Percentiles rank a stretch among this genome's conserved stretches.
These are phyloP conservation scores for Didymella lethalis DNA, from an alignment of 2,329 filamentous ascomycete species.

Conservation along the genomic window DNA sequence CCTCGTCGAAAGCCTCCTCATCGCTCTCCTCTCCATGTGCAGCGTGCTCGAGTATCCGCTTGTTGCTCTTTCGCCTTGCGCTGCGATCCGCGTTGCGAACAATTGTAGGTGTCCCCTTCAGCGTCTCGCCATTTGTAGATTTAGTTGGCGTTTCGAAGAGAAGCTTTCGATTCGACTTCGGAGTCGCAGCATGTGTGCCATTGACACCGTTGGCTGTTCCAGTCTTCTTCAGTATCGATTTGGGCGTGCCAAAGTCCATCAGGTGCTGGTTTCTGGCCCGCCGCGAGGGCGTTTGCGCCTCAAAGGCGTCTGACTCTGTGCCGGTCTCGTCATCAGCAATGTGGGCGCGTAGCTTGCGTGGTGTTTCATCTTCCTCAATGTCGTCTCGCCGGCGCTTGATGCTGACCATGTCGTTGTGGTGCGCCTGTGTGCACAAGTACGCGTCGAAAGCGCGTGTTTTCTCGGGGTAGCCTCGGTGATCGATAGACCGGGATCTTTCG, in stretches of 20 bases:
- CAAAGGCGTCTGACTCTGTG: conserved; percentile 29
- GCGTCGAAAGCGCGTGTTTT: conserved; percentile 21
- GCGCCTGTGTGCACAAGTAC: conserved; percentile 8
- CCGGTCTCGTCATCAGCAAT: conserved; percentile 24
- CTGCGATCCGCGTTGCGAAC: conserved; percentile 81
- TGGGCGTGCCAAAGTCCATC: conserved; percentile 41
- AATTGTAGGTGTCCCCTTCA: conserved; percentile 66
- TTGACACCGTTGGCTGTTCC: conserved; percentile 31
- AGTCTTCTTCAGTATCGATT: conserved; percentile 47
- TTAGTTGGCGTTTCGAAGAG: conserved; percentile 57
- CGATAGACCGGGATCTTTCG: conserved; percentile 4
- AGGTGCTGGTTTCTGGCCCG: conserved; percentile 32
- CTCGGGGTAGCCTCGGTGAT: conserved; percentile 17
- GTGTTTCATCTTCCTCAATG: conserved; percentile 31
- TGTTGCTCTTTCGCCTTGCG: conserved; percentile 83
- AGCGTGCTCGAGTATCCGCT: conserved; percentile 75
- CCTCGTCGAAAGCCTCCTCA: conserved; percentile 71
- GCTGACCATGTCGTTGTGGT: conserved; percentile 38
- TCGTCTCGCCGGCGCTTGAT: conserved; percentile 44
- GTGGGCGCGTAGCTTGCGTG: conserved; percentile 39
- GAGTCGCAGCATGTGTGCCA: conserved; percentile 45
- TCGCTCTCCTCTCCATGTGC: conserved; percentile 70
- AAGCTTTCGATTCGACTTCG: conserved; percentile 56
- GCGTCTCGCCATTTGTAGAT: conserved; percentile 41
- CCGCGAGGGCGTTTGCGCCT: conserved; percentile 45